phyloP scores from a whole-genome alignment of 2,329 filamentous ascomycete species.

The Colletotrichum zoysiae region DNA sequence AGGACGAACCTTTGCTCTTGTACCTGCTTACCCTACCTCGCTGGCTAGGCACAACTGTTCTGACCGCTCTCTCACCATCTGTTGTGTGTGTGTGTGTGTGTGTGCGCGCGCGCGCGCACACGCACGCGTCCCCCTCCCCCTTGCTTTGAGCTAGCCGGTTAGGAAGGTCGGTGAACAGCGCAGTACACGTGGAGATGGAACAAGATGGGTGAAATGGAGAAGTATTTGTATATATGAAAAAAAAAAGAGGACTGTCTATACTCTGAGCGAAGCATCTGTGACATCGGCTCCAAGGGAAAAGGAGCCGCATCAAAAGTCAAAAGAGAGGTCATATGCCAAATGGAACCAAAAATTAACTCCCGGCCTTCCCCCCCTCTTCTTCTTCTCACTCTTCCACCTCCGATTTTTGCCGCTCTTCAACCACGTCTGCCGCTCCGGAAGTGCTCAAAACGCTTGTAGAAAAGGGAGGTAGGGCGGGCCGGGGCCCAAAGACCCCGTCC shows the following conservation, averaged over 20 bases:
- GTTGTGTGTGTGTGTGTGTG: too few species aligned
- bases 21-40: background rate
- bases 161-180: background rate
- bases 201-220: background rate
- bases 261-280: constrained; percentile 23
- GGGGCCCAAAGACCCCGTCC: background rate
- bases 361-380: background rate
- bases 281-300: constrained; percentile 1
- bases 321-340: constrained; percentile 21
- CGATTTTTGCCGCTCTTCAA: background rate
- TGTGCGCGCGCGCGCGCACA: background rate
- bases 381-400: background rate
- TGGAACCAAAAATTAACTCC: constrained; percentile 23
- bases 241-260: constrained; percentile 18
- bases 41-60: background rate
- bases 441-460: background rate
- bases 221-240: background rate
- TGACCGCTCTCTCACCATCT: background rate
- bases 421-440: background rate
- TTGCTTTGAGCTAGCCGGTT: background rate
- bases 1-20: background rate
- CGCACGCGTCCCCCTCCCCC: background rate
- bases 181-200: background rate
- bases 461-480: constrained; percentile 1
- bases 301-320: constrained; percentile 5